Evolutionary conservation across 2,329 filamentous ascomycete genomes (phyloP).

Genomic region (Epicoccum nigrum): DNA sequence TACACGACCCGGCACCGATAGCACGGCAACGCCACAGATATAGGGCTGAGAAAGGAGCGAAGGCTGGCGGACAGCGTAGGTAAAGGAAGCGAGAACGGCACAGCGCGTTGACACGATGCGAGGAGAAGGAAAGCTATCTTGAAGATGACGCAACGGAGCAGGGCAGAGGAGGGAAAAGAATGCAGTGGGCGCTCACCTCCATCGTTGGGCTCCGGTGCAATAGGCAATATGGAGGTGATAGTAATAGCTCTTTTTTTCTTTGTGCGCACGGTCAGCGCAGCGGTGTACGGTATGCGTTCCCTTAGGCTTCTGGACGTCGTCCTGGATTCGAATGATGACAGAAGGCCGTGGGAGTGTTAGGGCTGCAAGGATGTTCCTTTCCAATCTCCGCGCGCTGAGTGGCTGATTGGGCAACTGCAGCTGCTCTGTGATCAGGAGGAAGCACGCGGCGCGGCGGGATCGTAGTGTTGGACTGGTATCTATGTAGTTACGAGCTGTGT

Average conservation of each 20-base stretch:
- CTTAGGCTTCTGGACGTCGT: slow-evolving; percentile 19
- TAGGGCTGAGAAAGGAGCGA: slow-evolving; percentile 38
- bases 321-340: slow-evolving; percentile 16
- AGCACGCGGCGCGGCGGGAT: slow-evolving; percentile 16
- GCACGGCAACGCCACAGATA: slow-evolving; percentile 30
- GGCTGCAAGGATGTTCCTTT: slow-evolving; percentile 19
- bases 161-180: slow-evolving; percentile 14
- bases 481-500: background rate
- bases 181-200: slow-evolving; percentile 19
- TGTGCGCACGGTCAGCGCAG: slow-evolving; percentile 20
- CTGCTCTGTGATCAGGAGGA: slow-evolving; percentile 10
- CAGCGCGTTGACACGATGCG: slow-evolving; percentile 3
- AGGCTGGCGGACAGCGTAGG: background rate
- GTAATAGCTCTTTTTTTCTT: slow-evolving; percentile 19
- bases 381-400: slow-evolving; percentile 14
- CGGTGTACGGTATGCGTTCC: slow-evolving; percentile 19
- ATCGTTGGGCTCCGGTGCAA: slow-evolving; percentile 20
- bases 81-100: slow-evolving; percentile 4
- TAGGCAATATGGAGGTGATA: slow-evolving; percentile 12
- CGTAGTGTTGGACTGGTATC: slow-evolving; percentile 3
- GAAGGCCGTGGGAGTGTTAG: slow-evolving; percentile 15
- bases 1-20: slow-evolving; percentile 31
- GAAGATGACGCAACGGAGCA: slow-evolving; percentile 18
- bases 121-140: slow-evolving; percentile 14
- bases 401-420: slow-evolving; percentile 12